Percentiles rank a stretch among this genome's conserved stretches.
These are phyloP conservation scores for Botryotinia calthae DNA, from an alignment of 2,329 filamentous ascomycete species.

Conservation along the genomic window DNA sequence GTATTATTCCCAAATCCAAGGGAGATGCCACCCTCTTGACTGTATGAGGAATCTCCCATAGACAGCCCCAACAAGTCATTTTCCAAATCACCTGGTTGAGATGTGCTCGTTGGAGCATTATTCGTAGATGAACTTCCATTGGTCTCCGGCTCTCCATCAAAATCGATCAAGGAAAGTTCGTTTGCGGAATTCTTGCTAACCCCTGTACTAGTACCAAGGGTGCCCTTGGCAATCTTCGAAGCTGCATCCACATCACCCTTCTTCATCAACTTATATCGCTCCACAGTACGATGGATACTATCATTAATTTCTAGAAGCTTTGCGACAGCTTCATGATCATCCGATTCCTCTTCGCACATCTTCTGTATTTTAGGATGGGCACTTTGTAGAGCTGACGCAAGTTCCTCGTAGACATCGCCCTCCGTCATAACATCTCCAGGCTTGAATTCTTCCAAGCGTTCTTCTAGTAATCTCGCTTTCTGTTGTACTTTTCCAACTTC, in stretches of 20 bases:
- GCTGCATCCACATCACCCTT: constrained; percentile 87
- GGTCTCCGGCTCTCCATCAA: constrained; percentile 63
- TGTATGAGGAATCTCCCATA: constrained; percentile 61
- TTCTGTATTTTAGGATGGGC: constrained; percentile 98
- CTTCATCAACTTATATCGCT: constrained; percentile 93
- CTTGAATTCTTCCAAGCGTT: constrained; percentile 82
- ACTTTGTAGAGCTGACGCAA: constrained; percentile 83
- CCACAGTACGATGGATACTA: constrained; percentile 94
- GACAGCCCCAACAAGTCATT: constrained; percentile 90
- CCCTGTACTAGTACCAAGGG: constrained; percentile 64
- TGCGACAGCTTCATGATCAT: constrained; percentile 91
- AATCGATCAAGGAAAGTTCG: constrained; percentile 91
- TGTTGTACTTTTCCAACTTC: constrained; percentile 94
- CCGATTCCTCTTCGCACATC: constrained; percentile 98
- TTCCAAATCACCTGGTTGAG: constrained; percentile 65
- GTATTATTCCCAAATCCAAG: constrained; percentile 72
- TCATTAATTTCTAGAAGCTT: constrained; percentile 98
- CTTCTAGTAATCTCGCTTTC: constrained; percentile 87
- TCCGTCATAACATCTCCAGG: constrained; percentile 74
- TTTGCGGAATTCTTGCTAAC: constrained; percentile 65
- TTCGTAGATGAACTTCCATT: constrained; percentile 51
- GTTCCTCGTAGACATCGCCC: constrained; percentile 72
- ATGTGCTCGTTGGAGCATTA: constrained; percentile 38
- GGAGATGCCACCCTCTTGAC: constrained; percentile 77
- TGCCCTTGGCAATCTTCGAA: constrained; percentile 78